Evolutionary conservation across 306 rosid genomes (phyloP), one percentile per base, ranked within the genome.

Genomic region (Sicyos baderoa): DNA sequence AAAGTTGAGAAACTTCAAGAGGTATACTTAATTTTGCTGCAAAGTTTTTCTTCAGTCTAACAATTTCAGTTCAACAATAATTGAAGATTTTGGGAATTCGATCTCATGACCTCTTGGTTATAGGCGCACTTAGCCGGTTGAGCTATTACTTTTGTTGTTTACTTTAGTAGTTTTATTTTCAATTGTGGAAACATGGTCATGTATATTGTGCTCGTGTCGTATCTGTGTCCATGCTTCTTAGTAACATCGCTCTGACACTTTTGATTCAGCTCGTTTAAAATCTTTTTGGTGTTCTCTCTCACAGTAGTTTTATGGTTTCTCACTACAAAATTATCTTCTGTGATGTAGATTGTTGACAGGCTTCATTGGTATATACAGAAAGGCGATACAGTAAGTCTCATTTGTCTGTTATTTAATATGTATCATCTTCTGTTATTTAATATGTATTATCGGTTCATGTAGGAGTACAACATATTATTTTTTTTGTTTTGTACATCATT

Each of bases 1-100:
- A 85, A 85, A 76, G 69, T 81, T 79, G 97, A 90, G 68, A 93
- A 88, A 83, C 89, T 93, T 62, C 85, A 81, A 82, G 84, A 86
- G 97, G 97, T 93, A 85, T 60, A 48, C 29, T 76, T 27, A n/a
- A 10, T 63, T 72, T 51, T 8, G 17, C 32, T 17, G 47, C 75
- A 7, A 54, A 5, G 60, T 72, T 63, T 4, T 40, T 45, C 40
- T 57, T 19, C 7, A 4, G 37, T 62, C 49, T 19, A 18, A 64
- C 19, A 42, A 0, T 44, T 40, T 40, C 0, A 40, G 45, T 35
- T 35, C 42, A 35, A 35, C 42, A 35, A 35, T 35, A 35, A 35
- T 35, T 35, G 8, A 35, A 35, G 8, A 35, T 4, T 35, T 35
- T 35, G 42, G 8, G 8, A 1, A 35, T 35, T 35, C 2, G 1